Evolutionary conservation across 2,329 filamentous ascomycete species (phyloP), one percentile per base, ranked within the genome.

Genomic region (Fusarium nygamai): DNA sequence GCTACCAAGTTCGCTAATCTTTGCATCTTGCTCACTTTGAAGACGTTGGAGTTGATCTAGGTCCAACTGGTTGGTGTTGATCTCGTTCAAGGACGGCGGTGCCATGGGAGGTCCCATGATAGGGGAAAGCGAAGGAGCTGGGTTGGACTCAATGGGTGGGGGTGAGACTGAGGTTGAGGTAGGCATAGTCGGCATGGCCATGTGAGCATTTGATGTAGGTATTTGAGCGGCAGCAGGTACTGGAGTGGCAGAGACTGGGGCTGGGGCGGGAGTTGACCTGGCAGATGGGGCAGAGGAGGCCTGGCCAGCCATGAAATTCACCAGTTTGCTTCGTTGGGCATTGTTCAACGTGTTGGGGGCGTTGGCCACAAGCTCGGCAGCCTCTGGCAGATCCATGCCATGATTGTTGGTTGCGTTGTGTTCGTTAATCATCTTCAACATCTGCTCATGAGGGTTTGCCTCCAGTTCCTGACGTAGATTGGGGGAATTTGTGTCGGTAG

Each of bases 11-110:
- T 93, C 91, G 70, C 93, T 90, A 3, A 98, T 92, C 56, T 93
- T 92, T 54, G 88, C 88, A 69, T 93, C 91, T 78, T 98, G 95
- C 68, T 96, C 91, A 31, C 90, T 89, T 79, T 97, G 94, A 78
- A 98, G 86, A 48, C 92, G 92, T 72, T 94, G 90, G 5, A 98
- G 87, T 36, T 93, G 88, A 59, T 96, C 93, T 34, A 98, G 89
- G 71, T 97, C 93, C 20, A 92, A 87, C 70, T 92, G 88, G 9
- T 92, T 95, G 69, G 89, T 89, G 51, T 87, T 89, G 71, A 96
- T 89, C 44, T 91, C 88, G 58, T 89, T 86, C 27, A 94, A 84
- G 1, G 89, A 88, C 4, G 88, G 86, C 8, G 84, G 82, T 3
- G 82, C 81, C 72, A 87, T 82, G 12, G 81, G 78, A 8, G 85